Conservation (phyloP, 2,329 filamentous ascomycete genomes). For the Exophiala bonariae region DNA sequence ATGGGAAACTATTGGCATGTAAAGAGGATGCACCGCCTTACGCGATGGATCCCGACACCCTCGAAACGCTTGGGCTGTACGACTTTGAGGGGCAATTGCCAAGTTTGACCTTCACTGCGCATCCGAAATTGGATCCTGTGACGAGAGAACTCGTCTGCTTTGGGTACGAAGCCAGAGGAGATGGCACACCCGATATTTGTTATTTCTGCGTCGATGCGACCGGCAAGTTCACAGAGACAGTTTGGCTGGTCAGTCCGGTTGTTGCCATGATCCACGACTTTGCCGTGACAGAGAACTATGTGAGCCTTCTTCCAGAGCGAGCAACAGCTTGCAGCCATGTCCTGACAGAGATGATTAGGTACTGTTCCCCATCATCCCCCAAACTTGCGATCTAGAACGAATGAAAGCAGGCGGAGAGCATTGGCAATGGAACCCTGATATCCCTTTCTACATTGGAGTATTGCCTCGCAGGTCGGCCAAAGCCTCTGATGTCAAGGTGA, state of each 20-base stretch:
- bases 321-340: background rate
- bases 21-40: conserved; percentile 57
- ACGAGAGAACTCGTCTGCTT: conserved; percentile 54
- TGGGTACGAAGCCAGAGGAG: conserved; percentile 47
- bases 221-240: conserved; percentile 33
- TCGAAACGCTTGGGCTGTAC: conserved; percentile 50
- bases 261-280: conserved; percentile 46
- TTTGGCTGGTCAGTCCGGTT: conserved; percentile 39
- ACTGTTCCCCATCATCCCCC: conserved; percentile 39
- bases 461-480: no score
- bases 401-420: conserved; percentile 41
- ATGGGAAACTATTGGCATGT: conserved; percentile 44
- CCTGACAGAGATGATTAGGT: background rate
- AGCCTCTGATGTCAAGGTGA: conserved; percentile 35
- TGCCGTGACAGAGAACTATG: conserved; percentile 44
- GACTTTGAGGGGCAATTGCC: conserved; percentile 52
- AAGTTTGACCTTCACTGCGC: conserved; percentile 50
- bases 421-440: no score
- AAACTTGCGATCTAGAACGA: conserved; percentile 36
- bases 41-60: conserved; percentile 49
- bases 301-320: no score
- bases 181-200: conserved; percentile 40
- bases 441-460: no score
- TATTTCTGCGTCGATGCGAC: conserved; percentile 34
- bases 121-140: conserved; percentile 53